Percentiles rank a stretch among this genome's conserved stretches.
These are phyloP conservation scores for Penicillium herquei DNA, from an alignment of 495 filamentous ascomycete genomes.

Conservation along the genomic window DNA sequence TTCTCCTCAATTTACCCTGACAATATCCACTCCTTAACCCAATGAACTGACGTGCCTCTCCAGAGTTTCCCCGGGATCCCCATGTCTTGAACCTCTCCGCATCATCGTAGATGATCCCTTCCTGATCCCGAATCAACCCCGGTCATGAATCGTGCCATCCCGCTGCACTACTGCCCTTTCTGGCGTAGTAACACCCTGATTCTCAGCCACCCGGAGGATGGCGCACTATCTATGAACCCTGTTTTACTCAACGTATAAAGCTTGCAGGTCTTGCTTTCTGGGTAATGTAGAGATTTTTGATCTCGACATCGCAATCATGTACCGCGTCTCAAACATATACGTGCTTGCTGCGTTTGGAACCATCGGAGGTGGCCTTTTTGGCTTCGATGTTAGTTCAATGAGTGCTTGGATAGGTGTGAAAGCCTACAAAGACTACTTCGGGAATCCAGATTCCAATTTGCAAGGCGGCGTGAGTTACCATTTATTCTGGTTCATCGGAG, in stretches of 20 bases:
- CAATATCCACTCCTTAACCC: constrained; percentile 4
- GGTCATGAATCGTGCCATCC: constrained; percentile 12
- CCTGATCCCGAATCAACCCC: constrained; percentile 2
- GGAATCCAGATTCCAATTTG: constrained; percentile 58
- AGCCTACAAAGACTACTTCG: constrained; percentile 67
- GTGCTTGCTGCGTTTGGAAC: constrained; percentile 52
- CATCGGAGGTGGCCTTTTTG: constrained; percentile 46
- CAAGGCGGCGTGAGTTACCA: constrained; percentile 52
- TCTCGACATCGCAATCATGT: constrained; percentile 28
- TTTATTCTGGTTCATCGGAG: not conserved
- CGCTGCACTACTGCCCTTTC: not conserved
- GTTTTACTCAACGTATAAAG: constrained; percentile 7
- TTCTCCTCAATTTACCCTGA: constrained; percentile 15
- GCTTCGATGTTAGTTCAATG: constrained; percentile 58
- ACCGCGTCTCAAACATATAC: constrained; percentile 47
- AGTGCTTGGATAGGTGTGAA: constrained; percentile 67
- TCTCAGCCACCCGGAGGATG: not conserved
- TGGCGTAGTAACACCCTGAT: not conserved
- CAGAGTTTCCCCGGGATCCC: constrained; percentile 12
- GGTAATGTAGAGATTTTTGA: not conserved
- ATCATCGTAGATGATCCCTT: constrained; percentile 21
- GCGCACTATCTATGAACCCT: not conserved
- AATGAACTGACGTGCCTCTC: constrained; percentile 20
- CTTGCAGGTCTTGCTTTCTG: not conserved
- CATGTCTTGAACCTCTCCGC: constrained; percentile 20